Percentiles rank a stretch among this genome's conserved stretches.
phyloP scores from a whole-genome alignment of 129 eudicot genomes.

The Helianthus tuberosus region DNA sequence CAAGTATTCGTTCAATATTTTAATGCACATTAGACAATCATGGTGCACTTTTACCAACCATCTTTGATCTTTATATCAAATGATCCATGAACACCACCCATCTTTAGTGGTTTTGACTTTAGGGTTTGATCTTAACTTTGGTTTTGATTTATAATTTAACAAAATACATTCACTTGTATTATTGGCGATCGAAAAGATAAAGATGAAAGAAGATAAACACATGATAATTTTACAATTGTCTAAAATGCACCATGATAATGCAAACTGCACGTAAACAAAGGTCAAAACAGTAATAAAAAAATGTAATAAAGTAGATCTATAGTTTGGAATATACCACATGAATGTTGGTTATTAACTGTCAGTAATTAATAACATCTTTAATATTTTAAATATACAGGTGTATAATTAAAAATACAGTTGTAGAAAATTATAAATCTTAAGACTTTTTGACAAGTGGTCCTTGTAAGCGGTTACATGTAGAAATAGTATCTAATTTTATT shows the following conservation, averaged over 20 bases:
- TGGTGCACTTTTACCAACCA: no score
- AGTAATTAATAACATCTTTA: background rate
- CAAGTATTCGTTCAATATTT: no score
- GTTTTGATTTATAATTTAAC: no score
- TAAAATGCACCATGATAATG: background rate
- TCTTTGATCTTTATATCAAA: no score
- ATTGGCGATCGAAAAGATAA: no score
- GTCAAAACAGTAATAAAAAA: background rate
- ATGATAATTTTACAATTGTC: no score
- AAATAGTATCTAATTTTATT: background rate
- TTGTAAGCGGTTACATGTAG: background rate
- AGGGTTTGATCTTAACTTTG: no score
- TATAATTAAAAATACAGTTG: background rate
- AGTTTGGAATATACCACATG: background rate
- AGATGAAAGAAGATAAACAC: no score
- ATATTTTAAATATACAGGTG: background rate
- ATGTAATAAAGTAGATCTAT: background rate
- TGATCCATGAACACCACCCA: no score
- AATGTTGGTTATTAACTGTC: background rate
- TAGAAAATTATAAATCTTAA: background rate
- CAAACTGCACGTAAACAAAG: background rate
- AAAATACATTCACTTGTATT: no score
- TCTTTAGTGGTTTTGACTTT: no score
- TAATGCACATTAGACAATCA: no score
- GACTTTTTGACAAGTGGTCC: conserved; percentile 2